These are phyloP conservation scores for Centaurea solstitialis DNA, from an alignment of 129 eudicot genomes.

Conservation along the genomic window DNA sequence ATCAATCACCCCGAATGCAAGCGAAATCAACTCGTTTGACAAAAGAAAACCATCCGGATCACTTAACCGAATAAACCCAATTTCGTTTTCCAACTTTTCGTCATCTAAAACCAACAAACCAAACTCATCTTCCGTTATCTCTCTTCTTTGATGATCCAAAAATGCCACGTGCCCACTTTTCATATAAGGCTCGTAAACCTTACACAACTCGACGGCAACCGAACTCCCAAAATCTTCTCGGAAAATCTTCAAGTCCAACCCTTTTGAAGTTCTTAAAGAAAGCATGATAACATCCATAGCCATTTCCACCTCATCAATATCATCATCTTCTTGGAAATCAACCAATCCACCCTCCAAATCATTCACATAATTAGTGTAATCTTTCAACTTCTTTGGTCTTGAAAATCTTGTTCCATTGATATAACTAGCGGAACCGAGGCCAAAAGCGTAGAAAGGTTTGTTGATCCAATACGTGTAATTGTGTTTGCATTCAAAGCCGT, in stretches of 20 bases:
- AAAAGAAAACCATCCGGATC: slow-evolving; percentile 94
- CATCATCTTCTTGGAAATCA: slow-evolving; percentile 36
- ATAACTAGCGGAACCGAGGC: slow-evolving; percentile 91
- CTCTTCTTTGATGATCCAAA: slow-evolving; percentile 61
- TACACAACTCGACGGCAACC: slow-evolving; percentile 51
- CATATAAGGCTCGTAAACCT: slow-evolving; percentile 67
- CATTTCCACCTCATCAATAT: slow-evolving; percentile 50
- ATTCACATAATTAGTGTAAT: slow-evolving; percentile 62
- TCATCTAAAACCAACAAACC: slow-evolving; percentile 48
- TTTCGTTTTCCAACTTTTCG: slow-evolving; percentile 32
- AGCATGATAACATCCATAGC: slow-evolving; percentile 86
- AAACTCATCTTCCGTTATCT: slow-evolving; percentile 50
- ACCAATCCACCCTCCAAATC: slow-evolving; percentile 55
- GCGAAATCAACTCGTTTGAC: slow-evolving; percentile 84
- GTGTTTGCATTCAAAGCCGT: slow-evolving; percentile 78
- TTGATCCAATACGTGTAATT: slow-evolving; percentile 88
- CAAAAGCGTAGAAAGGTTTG: slow-evolving; percentile 76
- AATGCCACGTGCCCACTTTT: slow-evolving; percentile 82
- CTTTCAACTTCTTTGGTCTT: slow-evolving; percentile 83
- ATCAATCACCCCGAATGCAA: slow-evolving; percentile 70
- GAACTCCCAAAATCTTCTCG: slow-evolving; percentile 58
- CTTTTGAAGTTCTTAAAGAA: slow-evolving; percentile 81
- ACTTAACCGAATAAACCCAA: slow-evolving; percentile 71
- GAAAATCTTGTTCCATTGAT: slow-evolving; percentile 65
- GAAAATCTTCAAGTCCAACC: slow-evolving; percentile 71